Base-by-base conservation (phyloP, 257 asterid species). In the Gentiana dahurica region DNA sequence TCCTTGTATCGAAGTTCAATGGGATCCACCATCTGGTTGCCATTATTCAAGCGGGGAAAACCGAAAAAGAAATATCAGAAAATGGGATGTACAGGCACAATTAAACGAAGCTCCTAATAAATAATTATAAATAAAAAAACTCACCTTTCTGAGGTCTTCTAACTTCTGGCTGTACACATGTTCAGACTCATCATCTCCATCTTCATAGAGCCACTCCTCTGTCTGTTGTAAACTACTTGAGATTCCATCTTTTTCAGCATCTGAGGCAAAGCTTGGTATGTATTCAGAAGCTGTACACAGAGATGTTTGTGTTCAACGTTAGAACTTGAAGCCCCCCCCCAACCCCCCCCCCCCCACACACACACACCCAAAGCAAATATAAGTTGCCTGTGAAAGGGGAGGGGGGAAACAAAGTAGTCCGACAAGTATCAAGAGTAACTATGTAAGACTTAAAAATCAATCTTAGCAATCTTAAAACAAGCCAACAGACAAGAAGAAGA, bases 161-260 rank as follows among this genome's bases (percentile, higher is more conserved):
- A 92, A 73, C 71, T 76, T 85, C 71, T 75, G 60, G 4, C 87
- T 12, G 64, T 92, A 92, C 41, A 83, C 86, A 65, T 73, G 35
- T 72, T 85, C 95, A 68, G 99, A 65, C 78, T 92, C 99, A 63
- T 88, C 95, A 58, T 85, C 93, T 59, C 99, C 99, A 44, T 83
- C 97, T 60, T 83, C 95, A 67, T 92, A 92, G 44, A 92, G 95
- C 99, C 99, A 92, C 34, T 85, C 94, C 74, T 92, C 99, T 12
- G 89, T 83, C 68, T 71, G 84, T 59, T 83, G 97, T 71, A 92
- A 79, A 68, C 70, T 73, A 74, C 63, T 71, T 48, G 87, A 81
- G 63, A 92, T 83, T 46, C 72, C 79, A 52, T 84, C 94, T 55
- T 78, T 84, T 57, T 92, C 99, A 62, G 69, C 59, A 66, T 85